Percentiles rank a stretch among this genome's conserved stretches.
Evolutionary conservation across 176 grass and related monocot species (phyloP).

Genomic region (Musa itinerans): DNA sequence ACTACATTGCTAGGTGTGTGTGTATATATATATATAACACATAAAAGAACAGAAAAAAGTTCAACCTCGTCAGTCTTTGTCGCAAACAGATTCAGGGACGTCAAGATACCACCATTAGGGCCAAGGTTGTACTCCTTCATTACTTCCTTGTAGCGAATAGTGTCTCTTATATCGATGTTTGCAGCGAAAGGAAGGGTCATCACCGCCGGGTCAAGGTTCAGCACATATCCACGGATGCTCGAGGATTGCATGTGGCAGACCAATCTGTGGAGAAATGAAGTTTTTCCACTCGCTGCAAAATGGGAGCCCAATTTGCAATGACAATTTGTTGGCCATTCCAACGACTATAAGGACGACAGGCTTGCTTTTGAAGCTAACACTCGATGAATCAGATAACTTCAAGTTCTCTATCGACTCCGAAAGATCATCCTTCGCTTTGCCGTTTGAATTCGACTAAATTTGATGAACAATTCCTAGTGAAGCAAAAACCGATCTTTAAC

Average conservation of each 20-base stretch:
- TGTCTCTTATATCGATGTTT: constrained; percentile 95
- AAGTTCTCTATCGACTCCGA: constrained; percentile 65
- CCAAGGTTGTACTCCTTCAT: constrained; percentile 97
- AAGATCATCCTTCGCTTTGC: constrained; percentile 46
- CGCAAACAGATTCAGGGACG: constrained; percentile 80
- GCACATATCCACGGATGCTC: constrained; percentile 64
- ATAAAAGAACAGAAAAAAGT: neutral
- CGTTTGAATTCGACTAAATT: constrained; percentile 26
- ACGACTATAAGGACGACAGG: constrained; percentile 83
- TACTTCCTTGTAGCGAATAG: constrained; percentile 81
- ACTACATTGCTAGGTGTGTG: too few relatives aligned
- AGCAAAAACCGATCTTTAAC: neutral
- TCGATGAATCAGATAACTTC: constrained; percentile 36
- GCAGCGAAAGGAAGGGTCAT: constrained; percentile 83
- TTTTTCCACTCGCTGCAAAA: constrained; percentile 78
- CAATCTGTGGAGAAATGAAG: constrained; percentile 77
- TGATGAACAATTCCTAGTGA: neutral
- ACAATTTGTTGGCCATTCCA: constrained; percentile 47
- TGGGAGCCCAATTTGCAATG: neutral
- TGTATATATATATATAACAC: neutral
- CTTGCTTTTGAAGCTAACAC: constrained; percentile 60
- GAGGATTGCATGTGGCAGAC: constrained; percentile 49
- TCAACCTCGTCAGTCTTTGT: constrained; percentile 81
- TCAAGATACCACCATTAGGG: constrained; percentile 90
- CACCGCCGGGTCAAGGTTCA: constrained; percentile 87